phyloP scores from a whole-genome alignment of 1,284 basidiomycete genomes.

The Salmacisia buchloeana region DNA sequence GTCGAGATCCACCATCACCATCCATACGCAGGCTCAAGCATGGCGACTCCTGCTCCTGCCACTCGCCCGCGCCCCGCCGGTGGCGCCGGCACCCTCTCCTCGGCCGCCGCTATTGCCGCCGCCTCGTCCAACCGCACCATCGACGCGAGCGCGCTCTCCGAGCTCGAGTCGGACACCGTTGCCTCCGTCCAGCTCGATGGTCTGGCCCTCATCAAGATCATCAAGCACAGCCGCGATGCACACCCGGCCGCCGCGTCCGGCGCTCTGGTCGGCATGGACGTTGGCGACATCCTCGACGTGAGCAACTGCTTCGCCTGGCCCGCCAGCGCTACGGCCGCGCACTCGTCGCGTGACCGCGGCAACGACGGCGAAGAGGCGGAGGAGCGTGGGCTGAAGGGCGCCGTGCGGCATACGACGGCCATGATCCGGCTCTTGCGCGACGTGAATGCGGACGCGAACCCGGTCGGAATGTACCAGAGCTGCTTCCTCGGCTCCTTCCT shows the following conservation, averaged over 20 bases:
- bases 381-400: constrained; percentile 36
- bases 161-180: constrained; percentile 14
- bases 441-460: constrained; percentile 86
- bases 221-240: constrained; percentile 49
- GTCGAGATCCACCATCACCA: background rate
- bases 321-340: constrained; percentile 13
- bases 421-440: constrained; percentile 84
- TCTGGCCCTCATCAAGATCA: constrained; percentile 47
- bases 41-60: background rate
- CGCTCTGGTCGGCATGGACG: constrained; percentile 45
- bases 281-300: constrained; percentile 45
- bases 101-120: background rate
- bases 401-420: constrained; percentile 64
- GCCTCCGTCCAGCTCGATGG: constrained; percentile 45
- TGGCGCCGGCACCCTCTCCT: background rate
- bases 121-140: background rate
- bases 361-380: constrained; percentile 37
- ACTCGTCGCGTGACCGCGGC: constrained; percentile 12
- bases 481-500: constrained; percentile 63
- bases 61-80: background rate
- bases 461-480: constrained; percentile 95
- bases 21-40: background rate
- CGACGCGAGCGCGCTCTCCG: background rate
- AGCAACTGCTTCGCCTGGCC: constrained; percentile 46
- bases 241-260: constrained; percentile 44